Conservation (phyloP, 495 filamentous ascomycete species). For the Neurospora sp. region DNA sequence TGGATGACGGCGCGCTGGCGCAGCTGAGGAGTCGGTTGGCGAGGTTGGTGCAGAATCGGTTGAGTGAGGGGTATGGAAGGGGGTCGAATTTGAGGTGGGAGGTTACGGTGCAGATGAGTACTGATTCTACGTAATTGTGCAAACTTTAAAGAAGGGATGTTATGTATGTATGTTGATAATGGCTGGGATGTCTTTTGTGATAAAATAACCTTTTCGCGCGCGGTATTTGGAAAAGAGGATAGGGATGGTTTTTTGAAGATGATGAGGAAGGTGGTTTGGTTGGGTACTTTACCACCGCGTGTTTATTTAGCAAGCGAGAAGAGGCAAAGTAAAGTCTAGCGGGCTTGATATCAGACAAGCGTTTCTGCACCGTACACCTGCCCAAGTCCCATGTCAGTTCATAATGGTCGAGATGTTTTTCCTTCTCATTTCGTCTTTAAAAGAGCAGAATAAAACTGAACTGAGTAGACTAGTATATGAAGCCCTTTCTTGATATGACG, state of each 20-base stretch:
- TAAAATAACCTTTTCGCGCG: not conserved
- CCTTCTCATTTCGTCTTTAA: not conserved
- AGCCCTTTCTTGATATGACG: not conserved
- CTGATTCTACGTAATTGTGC: conserved; percentile 6
- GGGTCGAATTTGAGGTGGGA: conserved; percentile 80
- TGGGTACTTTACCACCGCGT: not conserved
- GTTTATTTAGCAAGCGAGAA: not conserved
- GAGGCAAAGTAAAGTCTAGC: not conserved
- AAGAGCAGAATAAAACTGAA: not conserved
- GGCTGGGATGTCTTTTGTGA: not conserved
- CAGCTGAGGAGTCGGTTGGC: conserved; percentile 64
- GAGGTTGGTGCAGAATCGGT: conserved; percentile 69
- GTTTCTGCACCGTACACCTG: not conserved
- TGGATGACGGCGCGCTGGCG: conserved; percentile 53
- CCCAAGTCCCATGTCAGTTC: not conserved
- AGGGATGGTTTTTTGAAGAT: not conserved
- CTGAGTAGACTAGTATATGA: not conserved
- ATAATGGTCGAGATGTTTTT: not conserved
- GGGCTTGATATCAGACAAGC: not conserved
- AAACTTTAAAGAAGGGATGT: not conserved
- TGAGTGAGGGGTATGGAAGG: conserved; percentile 79
- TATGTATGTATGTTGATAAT: not conserved
- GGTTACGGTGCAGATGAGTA: conserved; percentile 48
- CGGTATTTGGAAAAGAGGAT: not conserved
- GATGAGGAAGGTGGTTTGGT: not conserved